phyloP scores from a whole-genome alignment of 805 yeast genomes.

The Zygosaccharomyces pseudorouxii region DNA sequence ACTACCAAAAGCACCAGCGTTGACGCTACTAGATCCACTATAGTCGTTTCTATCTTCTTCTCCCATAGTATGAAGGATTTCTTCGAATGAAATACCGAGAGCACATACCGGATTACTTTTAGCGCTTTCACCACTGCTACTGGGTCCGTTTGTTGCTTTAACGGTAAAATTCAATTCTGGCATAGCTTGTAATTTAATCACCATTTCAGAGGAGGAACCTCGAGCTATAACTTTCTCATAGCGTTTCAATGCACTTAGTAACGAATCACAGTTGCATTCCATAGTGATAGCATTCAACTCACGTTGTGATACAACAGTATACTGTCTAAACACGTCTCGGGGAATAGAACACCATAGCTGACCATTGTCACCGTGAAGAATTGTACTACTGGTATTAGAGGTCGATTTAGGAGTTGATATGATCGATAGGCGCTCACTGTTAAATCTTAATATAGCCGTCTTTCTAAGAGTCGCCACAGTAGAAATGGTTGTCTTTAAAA shows the following conservation, averaged over 20 bases:
- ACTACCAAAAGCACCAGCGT: constrained; percentile 7
- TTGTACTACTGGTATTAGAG: constrained; percentile 12
- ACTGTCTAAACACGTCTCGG: constrained; percentile 27
- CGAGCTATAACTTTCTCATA: constrained; percentile 30
- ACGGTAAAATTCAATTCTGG: constrained; percentile 28
- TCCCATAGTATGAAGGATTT: constrained; percentile 19
- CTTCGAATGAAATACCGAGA: constrained; percentile 31
- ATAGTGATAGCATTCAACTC: constrained; percentile 29
- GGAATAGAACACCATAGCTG: constrained; percentile 36
- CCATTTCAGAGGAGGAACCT: constrained; percentile 28
- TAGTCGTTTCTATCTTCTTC: constrained; percentile 10
- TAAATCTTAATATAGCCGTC: constrained; percentile 33
- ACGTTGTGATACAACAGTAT: constrained; percentile 27
- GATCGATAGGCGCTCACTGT: constrained; percentile 28
- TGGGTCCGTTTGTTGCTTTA: background rate
- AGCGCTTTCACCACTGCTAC: constrained; percentile 1
- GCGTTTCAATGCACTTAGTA: constrained; percentile 29
- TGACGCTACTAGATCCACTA: background rate
- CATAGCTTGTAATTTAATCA: constrained; percentile 26
- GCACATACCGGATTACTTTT: constrained; percentile 27
- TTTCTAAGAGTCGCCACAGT: constrained; percentile 32
- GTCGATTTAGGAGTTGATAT: constrained; percentile 31
- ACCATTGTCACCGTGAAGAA: constrained; percentile 28
- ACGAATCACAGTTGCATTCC: constrained; percentile 33
- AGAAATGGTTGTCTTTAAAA: constrained; percentile 29